Percentiles rank a stretch among this genome's conserved stretches.
phyloP scores from a whole-genome alignment of 1,284 basidiomycete species.

The Apiotrichum siamense region DNA sequence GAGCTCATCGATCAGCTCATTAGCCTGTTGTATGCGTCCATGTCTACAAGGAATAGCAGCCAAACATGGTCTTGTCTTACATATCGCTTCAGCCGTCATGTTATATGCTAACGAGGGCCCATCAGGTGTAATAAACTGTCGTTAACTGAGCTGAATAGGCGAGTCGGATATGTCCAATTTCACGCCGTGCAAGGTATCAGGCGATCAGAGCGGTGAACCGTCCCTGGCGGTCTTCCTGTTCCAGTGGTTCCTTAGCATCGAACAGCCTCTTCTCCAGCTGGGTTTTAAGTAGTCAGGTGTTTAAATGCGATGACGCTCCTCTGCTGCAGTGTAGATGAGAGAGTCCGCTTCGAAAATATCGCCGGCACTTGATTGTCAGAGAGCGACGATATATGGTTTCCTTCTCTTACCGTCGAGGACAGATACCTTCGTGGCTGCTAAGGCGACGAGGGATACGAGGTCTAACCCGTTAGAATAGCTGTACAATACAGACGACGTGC shows the following conservation, averaged over 20 bases:
- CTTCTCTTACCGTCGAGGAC: background rate
- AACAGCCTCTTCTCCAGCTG: conserved; percentile 5
- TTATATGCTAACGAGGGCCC: too few species aligned
- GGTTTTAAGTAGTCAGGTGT: background rate
- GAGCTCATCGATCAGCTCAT: background rate
- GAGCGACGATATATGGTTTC: background rate
- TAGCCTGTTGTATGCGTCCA: too few species aligned
- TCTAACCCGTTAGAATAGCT: conserved; percentile 1
- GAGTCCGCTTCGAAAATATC: background rate
- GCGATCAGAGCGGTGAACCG: background rate
- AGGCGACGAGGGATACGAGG: conserved; percentile 3
- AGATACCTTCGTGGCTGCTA: background rate
- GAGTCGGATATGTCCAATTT: background rate
- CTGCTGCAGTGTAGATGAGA: conserved; percentile 1
- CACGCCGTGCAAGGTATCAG: conserved; percentile 8
- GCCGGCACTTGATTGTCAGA: background rate
- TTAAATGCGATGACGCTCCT: background rate
- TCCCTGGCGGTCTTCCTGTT: background rate
- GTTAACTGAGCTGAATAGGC: too few species aligned
- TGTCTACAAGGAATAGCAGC: too few species aligned
- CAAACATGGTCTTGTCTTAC: too few species aligned
- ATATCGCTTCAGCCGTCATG: too few species aligned
- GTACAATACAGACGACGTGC: too few species aligned
- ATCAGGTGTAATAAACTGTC: too few species aligned
- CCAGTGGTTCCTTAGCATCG: background rate